Base-by-base conservation (phyloP, 2,329 filamentous ascomycete species). In the Penicillium capsulatum region DNA sequence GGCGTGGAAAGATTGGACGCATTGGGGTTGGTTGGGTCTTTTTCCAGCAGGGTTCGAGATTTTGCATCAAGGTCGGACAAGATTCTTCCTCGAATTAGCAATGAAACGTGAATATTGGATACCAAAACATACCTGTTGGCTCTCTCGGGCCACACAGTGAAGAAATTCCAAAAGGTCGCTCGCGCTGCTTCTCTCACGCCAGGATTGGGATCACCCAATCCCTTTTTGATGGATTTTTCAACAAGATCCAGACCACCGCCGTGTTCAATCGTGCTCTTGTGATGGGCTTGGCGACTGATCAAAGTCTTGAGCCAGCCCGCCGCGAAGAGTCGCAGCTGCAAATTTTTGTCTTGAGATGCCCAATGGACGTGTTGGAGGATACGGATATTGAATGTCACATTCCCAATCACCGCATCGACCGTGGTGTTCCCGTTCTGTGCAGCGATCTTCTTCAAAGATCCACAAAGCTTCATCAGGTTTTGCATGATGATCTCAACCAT, bases 401-500 rank as follows among this genome's bases (percentile, higher is more conserved):
- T 82, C 47, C 80, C 78, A 48, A 97, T 77, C 36, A 98, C 82
- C 14, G 75, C 80, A 50, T 92, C 83, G n/a, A 95, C 82, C 0
- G 86, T 87, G 11, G 71, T 64, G 58, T 94, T 90, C 36, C 86
- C 91, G 48, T 85, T 83, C 57, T 94, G 83, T 1, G 88, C 88
- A 41, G 80, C 82, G 52, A 98, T 95, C 64, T 94, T 94, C 67
- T 98, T 98, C 33, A 91, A 94, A 16, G 82, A 83, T 7, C 83
- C 87, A 50, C 84, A 90, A 48, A 96, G 78, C 66, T 95, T 96
- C 69, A 97, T 81, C 54, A 96, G 80, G 17, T 80, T 84, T 58
- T 95, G 89, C 67, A 97, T 79, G 15, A 96, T 74, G 35, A 96
- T 79, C 66, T 97, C 91, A 6, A 92, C 84, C 81, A 94, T 86